phyloP scores from a whole-genome alignment of 208 protist genomes.

The Trypanosoma vivax region DNA sequence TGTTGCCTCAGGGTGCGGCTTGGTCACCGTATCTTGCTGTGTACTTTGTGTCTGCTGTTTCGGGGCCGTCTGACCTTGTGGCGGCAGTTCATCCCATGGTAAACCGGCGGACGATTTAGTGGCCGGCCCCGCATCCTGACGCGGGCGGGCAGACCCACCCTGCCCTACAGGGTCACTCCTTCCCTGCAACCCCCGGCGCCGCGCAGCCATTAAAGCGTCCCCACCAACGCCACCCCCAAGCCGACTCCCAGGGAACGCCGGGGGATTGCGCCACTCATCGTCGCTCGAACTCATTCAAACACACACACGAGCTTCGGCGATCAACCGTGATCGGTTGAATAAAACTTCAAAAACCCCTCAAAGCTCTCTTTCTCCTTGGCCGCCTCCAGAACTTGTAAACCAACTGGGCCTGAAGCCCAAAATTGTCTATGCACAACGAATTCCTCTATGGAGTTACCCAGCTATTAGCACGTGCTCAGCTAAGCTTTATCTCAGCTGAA shows the following conservation, averaged over 20 bases:
- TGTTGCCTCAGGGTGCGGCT: neutral
- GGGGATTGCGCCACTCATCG: constrained; percentile 35
- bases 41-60: constrained; percentile 3
- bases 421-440: too few relatives aligned
- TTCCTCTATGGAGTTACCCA: too few relatives aligned
- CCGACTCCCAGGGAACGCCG: neutral
- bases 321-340: neutral
- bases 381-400: too few relatives aligned
- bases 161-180: constrained; percentile 41
- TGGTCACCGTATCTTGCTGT: neutral
- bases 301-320: neutral
- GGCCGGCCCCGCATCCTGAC: neutral
- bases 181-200: constrained; percentile 40
- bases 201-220: constrained; percentile 54
- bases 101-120: neutral
- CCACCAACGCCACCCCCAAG: constrained; percentile 10
- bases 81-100: neutral
- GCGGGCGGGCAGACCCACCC: neutral
- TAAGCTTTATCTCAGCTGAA: too few relatives aligned
- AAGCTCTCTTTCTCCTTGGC: too few relatives aligned
- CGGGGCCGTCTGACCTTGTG: neutral
- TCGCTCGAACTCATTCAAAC: constrained; percentile 39
- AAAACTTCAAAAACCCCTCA: too few relatives aligned
- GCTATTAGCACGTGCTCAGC: too few relatives aligned
- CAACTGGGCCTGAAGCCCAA: too few relatives aligned